Evolutionary conservation across 2,329 filamentous ascomycete genomes (phyloP), one percentile per base, ranked within the genome.

Genomic region (Colletotrichum endophyticum): DNA sequence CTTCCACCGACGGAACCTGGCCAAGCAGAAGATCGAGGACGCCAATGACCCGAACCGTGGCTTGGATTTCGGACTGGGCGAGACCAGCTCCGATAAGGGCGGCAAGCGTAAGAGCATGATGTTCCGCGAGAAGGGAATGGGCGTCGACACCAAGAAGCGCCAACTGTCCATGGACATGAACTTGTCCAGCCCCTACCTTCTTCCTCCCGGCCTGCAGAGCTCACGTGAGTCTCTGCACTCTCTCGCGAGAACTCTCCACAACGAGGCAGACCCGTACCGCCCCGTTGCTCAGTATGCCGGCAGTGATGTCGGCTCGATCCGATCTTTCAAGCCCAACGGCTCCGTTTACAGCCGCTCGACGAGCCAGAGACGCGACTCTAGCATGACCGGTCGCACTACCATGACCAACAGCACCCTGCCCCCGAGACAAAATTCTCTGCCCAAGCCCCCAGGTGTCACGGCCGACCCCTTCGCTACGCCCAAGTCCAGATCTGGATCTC

Each of bases 201-300:
- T 99, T n/a, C 96, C 97, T 6, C 95, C 95, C 2, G 93, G 92
- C 71, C 82, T 96, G 25, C 92, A 97, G 57, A 89, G 91, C 81
- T 98, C 96, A 1, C 92, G 92, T 61, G 96, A 98, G 79, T 98
- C 96, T 7, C 89, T 99, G 78, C 93, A 96, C 84, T 98, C 96
- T 4, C 88, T 99, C 79, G 95, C 96, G 30, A 93, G 94, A 70
- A 94, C 93, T 3, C 90, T 96, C 62, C 90, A 92, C 73, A 91
- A 92, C 79, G 91, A 93, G 70, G 94, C 98, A 80, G 96, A 98
- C 84, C 96, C 96, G 44, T 99, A 98, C 85, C 92, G 95, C 67
- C 89, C 89, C 2, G 88, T 93, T 28, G 84, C 86, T 28, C 84
- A 88, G 39, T 93, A 94, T 81, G 86, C 91, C 75, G 84, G 84